These are phyloP conservation scores for Trebouxia sp. DNA, from an alignment of 139 green algal genomes.

Conservation along the genomic window DNA sequence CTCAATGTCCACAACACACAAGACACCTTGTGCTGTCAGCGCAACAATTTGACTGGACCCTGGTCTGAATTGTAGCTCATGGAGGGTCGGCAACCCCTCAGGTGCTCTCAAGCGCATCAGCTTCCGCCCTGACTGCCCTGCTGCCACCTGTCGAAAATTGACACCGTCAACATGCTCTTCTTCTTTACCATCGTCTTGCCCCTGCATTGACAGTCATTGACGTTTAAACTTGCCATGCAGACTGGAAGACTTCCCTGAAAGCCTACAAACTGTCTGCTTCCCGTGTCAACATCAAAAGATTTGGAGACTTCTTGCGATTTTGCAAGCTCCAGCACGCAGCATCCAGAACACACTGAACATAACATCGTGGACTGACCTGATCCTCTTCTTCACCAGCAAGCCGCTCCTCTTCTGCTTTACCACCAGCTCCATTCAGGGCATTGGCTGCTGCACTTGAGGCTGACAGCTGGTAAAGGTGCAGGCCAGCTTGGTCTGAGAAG, in stretches of 20 bases:
- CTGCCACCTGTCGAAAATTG: background rate
- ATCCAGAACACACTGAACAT: no score
- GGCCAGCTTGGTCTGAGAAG: constrained; percentile 50
- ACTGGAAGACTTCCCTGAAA: no score
- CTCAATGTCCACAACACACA: background rate
- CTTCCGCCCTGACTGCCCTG: background rate
- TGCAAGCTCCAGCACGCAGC: no score
- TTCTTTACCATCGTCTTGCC: background rate
- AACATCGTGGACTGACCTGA: no score
- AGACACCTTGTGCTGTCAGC: background rate
- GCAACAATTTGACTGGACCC: constrained; percentile 12
- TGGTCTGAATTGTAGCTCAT: constrained; percentile 33
- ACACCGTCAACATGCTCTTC: background rate
- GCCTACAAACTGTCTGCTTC: no score
- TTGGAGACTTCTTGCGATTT: no score
- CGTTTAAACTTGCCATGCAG: no score
- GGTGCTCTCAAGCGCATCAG: background rate
- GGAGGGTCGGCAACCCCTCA: constrained; percentile 31
- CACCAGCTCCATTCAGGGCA: background rate
- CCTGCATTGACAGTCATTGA: background rate
- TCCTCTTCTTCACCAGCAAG: background rate
- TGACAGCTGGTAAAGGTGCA: constrained; percentile 54
- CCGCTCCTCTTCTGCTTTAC: background rate
- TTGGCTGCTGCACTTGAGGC: background rate
- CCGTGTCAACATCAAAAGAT: no score